phyloP scores from a whole-genome alignment of 2,329 filamentous ascomycete genomes.

The Orbilia javanica region DNA sequence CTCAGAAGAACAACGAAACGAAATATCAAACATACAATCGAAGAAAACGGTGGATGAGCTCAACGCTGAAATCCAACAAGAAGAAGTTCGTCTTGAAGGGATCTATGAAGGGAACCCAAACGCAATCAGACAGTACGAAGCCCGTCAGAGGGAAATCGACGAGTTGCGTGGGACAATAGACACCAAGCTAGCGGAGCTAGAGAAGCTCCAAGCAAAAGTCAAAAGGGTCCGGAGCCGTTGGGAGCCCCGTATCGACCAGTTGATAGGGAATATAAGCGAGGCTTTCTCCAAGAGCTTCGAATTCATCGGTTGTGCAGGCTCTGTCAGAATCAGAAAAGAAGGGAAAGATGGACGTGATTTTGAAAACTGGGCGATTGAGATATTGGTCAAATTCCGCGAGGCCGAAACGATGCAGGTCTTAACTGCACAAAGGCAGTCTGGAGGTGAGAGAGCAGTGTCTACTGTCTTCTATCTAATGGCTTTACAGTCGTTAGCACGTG shows the following conservation, averaged over 20 bases:
- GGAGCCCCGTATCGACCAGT: constrained; percentile 84
- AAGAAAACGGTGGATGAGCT: constrained; percentile 74
- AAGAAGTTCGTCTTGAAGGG: constrained; percentile 80
- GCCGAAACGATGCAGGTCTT: constrained; percentile 86
- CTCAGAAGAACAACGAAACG: constrained; percentile 61
- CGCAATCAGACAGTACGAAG: constrained; percentile 81
- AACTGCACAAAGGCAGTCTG: constrained; percentile 92
- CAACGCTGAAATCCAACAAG: constrained; percentile 78
- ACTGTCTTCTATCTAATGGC: constrained; percentile 99
- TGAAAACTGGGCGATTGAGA: constrained; percentile 91
- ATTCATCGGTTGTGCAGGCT: constrained; percentile 92
- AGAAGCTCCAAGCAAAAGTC: constrained; percentile 72
- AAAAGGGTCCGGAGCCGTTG: constrained; percentile 76
- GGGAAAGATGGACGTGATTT: constrained; percentile 76
- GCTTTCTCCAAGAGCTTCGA: constrained; percentile 94
- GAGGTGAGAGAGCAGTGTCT: constrained; percentile 93
- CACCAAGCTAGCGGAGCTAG: constrained; percentile 71
- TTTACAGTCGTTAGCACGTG: constrained; percentile 89
- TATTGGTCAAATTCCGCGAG: constrained; percentile 95
- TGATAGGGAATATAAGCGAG: constrained; percentile 84
- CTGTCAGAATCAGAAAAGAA: constrained; percentile 88
- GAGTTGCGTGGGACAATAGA: constrained; percentile 73
- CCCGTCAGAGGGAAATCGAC: constrained; percentile 77
- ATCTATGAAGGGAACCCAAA: constrained; percentile 82
- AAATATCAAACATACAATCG: constrained; percentile 67